Evolutionary conservation across 805 yeast genomes (phyloP).

Genomic region (Wickerhamomyces ciferrii): DNA sequence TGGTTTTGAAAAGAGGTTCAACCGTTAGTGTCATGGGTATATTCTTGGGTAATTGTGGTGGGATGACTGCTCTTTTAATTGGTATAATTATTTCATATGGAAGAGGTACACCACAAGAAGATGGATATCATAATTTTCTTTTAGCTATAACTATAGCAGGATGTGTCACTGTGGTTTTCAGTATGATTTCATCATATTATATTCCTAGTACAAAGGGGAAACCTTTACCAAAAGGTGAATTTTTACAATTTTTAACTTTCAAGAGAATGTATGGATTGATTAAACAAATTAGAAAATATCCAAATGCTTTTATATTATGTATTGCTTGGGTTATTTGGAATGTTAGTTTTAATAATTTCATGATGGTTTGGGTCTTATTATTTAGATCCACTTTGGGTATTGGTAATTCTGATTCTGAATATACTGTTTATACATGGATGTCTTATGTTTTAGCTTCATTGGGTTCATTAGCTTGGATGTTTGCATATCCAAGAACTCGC

Average conservation of each 20-base stretch:
- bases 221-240: constrained; percentile 21
- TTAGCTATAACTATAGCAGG: constrained; percentile 36
- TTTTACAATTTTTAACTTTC: constrained; percentile 21
- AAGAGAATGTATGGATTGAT: constrained; percentile 23
- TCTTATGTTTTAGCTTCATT: constrained; percentile 28
- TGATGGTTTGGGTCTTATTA: constrained; percentile 29
- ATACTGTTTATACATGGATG: constrained; percentile 33
- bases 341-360: constrained; percentile 28
- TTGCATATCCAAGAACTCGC: constrained; percentile 21
- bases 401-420: constrained; percentile 32
- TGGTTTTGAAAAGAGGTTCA: constrained; percentile 27
- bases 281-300: constrained; percentile 23
- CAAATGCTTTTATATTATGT: constrained; percentile 30
- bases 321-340: constrained; percentile 40
- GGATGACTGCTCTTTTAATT: constrained; percentile 29
- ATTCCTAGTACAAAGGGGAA: constrained; percentile 29
- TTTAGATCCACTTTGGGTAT: constrained; percentile 35
- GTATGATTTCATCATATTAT: constrained; percentile 21
- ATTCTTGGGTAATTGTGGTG: constrained; percentile 31
- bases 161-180: constrained; percentile 24
- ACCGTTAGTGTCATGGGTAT: constrained; percentile 33
- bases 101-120: constrained; percentile 18
- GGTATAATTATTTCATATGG: constrained; percentile 32
- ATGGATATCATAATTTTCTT: constrained; percentile 29
- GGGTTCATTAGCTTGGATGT: constrained; percentile 35